phyloP scores from a whole-genome alignment of 805 yeast genomes.

The Saccharomycopsis lassenensis region DNA sequence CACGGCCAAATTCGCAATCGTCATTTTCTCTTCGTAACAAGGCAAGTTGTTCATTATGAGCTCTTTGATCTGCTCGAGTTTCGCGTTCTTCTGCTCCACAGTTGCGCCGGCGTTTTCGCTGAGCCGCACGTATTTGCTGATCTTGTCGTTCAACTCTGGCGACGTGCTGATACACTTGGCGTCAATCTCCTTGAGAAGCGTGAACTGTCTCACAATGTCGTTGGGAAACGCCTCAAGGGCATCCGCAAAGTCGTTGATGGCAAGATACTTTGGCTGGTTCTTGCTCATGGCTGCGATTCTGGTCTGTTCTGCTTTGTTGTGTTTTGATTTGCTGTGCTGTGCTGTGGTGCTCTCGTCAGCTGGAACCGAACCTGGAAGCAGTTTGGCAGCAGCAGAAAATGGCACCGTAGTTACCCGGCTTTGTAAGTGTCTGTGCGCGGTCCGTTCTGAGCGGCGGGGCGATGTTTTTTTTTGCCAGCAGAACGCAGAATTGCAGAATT shows the following conservation, averaged over 20 bases:
- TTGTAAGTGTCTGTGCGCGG: no score
- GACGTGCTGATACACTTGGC: conserved; percentile 78
- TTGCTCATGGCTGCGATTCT: no score
- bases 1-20: conserved; percentile 84
- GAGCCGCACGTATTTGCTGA: conserved; percentile 36
- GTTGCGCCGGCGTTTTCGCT: conserved; percentile 13
- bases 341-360: no score
- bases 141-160: conserved; percentile 51
- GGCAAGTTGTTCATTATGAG: conserved; percentile 46
- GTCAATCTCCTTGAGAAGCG: conserved; percentile 83
- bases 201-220: conserved; percentile 75
- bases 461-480: no score
- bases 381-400: no score
- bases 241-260: conserved; percentile 76
- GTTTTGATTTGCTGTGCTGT: no score
- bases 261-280: conserved; percentile 15
- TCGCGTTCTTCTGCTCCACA: neutral
- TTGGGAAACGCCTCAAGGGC: conserved; percentile 83
- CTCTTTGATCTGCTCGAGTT: conserved; percentile 10
- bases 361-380: no score
- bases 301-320: no score
- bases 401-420: no score
- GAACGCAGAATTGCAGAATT: no score
- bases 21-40: conserved; percentile 93
- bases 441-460: no score